Percentiles rank a stretch among this genome's conserved stretches.
phyloP scores from a whole-genome alignment of 78 protist genomes.

The Pigoraptor vietnamica region DNA sequence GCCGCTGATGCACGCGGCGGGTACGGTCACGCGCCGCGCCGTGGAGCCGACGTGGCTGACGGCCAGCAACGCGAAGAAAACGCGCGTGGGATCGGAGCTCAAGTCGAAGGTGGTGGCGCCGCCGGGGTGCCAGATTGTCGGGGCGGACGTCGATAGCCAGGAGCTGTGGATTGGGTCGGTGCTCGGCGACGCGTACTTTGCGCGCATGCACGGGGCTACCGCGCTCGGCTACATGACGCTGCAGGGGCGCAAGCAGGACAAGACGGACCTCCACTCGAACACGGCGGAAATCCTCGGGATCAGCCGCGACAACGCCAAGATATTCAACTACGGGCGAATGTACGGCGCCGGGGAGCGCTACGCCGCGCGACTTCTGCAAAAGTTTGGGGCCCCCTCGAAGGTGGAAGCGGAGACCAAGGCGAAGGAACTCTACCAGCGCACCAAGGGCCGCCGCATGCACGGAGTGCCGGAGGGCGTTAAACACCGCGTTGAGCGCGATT shows the following conservation, averaged over 20 bases:
- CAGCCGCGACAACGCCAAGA: constrained; percentile 16
- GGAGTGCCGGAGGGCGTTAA: background rate
- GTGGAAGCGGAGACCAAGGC: background rate
- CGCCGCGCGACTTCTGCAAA: background rate
- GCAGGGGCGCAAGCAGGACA: constrained; percentile 6
- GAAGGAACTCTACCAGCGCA: background rate
- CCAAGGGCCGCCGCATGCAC: background rate
- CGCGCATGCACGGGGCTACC: constrained; percentile 19
- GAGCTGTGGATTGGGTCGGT: constrained; percentile 36
- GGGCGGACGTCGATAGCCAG: constrained; percentile 45
- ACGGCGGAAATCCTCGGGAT: constrained; percentile 9
- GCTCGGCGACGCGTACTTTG: constrained; percentile 3
- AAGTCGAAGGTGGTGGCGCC: constrained; percentile 38
- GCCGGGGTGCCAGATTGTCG: constrained; percentile 30
- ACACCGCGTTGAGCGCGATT: background rate
- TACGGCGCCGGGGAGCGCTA: constrained; percentile 3
- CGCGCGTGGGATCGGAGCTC: constrained; percentile 29
- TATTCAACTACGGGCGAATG: constrained; percentile 34
- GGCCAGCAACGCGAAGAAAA: constrained; percentile 3
- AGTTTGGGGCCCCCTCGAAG: background rate
- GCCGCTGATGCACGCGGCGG: constrained; percentile 8
- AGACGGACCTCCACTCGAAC: constrained; percentile 22
- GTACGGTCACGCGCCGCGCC: constrained; percentile 47
- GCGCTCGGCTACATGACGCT: constrained; percentile 41
- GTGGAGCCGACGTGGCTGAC: constrained; percentile 44